Conservation (phyloP, 306 rosid genomes). For the Cajanus cajan region DNA sequence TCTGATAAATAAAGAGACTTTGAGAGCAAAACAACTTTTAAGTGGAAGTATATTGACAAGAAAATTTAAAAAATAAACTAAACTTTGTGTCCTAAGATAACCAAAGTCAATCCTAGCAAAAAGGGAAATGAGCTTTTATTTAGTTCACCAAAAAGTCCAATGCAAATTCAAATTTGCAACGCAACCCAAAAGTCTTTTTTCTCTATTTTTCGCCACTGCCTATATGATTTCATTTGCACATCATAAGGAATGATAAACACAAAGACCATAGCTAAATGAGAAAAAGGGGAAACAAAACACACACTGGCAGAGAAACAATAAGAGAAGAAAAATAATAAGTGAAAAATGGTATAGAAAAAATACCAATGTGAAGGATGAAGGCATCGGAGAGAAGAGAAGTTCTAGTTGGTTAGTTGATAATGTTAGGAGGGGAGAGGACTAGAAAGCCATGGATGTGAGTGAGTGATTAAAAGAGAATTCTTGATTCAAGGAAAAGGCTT, state of each 20-base stretch:
- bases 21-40: background rate
- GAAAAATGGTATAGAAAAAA: background rate
- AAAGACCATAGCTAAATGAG: background rate
- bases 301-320: background rate
- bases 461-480: background rate
- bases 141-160: background rate
- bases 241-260: background rate
- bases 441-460: background rate
- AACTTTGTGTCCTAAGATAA: background rate
- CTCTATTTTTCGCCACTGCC: background rate
- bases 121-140: background rate
- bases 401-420: constrained; percentile 72
- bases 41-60: background rate
- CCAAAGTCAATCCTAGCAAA: background rate
- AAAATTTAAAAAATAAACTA: background rate
- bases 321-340: no score
- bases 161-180: background rate
- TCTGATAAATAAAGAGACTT: background rate
- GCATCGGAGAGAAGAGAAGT: constrained; percentile 54
- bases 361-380: constrained; percentile 75
- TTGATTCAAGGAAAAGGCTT: background rate
- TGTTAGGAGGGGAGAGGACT: background rate
- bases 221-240: background rate
- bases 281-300: background rate
- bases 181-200: background rate